Conservation (phyloP, 768 basidiomycete species). For the Polyporus arcularius region DNA sequence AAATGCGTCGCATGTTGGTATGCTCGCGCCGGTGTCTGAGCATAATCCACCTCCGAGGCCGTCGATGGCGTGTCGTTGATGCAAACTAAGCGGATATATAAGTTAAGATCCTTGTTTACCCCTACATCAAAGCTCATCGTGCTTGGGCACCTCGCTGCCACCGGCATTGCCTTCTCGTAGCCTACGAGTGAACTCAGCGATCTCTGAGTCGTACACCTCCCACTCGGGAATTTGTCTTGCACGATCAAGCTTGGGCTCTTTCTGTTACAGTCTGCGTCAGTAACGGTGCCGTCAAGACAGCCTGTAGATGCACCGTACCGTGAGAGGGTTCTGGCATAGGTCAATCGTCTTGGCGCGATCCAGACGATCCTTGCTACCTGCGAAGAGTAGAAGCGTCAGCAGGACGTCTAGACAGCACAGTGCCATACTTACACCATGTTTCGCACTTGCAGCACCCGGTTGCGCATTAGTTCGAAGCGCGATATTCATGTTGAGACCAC, state of each 20-base stretch:
- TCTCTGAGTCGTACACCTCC: slow-evolving; percentile 92
- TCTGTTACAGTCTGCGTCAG: slow-evolving; percentile 47
- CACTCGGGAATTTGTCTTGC: slow-evolving; percentile 97
- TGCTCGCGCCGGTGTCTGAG: too few species aligned
- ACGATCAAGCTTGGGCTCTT: slow-evolving; percentile 93
- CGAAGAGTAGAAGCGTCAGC: background rate
- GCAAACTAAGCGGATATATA: too few species aligned
- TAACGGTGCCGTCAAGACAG: background rate
- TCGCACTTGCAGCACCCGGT: slow-evolving; percentile 66
- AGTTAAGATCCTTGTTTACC: too few species aligned
- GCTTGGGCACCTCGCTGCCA: background rate
- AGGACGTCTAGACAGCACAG: background rate
- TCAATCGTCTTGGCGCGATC: slow-evolving; percentile 88
- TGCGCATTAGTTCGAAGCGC: background rate
- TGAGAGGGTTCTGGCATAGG: slow-evolving; percentile 94
- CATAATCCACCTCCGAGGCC: too few species aligned
- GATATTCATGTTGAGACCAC: slow-evolving; percentile 25
- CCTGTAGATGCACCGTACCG: slow-evolving; percentile 49
- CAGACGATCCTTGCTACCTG: slow-evolving; percentile 81
- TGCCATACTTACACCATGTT: slow-evolving; percentile 83
- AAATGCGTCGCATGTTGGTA: too few species aligned
- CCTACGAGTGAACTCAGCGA: slow-evolving; percentile 76
- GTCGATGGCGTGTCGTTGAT: too few species aligned
- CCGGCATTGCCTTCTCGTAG: slow-evolving; percentile 32
- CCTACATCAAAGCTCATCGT: background rate